Evolutionary conservation across 805 yeast genomes (phyloP).

Genomic region (Saccharomycopsis fodiens): DNA sequence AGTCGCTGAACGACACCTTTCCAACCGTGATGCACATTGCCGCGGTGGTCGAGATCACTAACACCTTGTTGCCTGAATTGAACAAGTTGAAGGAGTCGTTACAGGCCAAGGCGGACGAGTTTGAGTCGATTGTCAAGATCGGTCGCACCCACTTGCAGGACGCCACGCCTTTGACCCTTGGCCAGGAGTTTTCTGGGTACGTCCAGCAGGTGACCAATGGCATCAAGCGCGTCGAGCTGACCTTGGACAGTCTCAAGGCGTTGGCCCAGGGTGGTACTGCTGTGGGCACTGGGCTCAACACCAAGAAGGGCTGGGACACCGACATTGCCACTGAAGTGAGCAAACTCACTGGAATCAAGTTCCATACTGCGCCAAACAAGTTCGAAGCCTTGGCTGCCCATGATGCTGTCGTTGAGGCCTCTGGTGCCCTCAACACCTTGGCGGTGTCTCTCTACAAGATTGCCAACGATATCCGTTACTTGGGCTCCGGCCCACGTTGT

Average conservation of each 20-base stretch:
- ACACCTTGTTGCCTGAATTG: conserved; percentile 73
- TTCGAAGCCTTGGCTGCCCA: conserved; percentile 99
- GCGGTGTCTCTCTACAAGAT: conserved; percentile 92
- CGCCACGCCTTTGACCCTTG: conserved; percentile 95
- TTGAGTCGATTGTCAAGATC: conserved; percentile 84
- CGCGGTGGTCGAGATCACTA: conserved; percentile 81
- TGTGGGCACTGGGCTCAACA: conserved; percentile 97
- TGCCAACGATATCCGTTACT: conserved; percentile 95
- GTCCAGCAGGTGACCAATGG: conserved; percentile 91
- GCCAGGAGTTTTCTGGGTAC: conserved; percentile 97
- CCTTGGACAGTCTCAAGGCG: conserved; percentile 66
- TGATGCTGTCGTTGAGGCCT: conserved; percentile 95
- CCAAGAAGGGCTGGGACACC: conserved; percentile 81
- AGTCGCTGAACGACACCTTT: conserved; percentile 98
- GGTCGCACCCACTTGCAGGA: conserved; percentile 99
- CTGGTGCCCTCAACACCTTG: conserved; percentile 93
- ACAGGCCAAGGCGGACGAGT: conserved; percentile 72
- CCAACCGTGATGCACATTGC: conserved; percentile 99
- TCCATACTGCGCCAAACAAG: conserved; percentile 95
- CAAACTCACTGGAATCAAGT: conserved; percentile 78
- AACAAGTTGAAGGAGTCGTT: conserved; percentile 71
- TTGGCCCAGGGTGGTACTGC: conserved; percentile 99
- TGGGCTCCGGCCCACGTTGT: conserved; percentile 99
- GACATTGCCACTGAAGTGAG: conserved; percentile 83
- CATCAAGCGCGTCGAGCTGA: conserved; percentile 71